These are phyloP conservation scores for Rhododendron vialii DNA, from an alignment of 148 eudicot species.

Conservation along the genomic window DNA sequence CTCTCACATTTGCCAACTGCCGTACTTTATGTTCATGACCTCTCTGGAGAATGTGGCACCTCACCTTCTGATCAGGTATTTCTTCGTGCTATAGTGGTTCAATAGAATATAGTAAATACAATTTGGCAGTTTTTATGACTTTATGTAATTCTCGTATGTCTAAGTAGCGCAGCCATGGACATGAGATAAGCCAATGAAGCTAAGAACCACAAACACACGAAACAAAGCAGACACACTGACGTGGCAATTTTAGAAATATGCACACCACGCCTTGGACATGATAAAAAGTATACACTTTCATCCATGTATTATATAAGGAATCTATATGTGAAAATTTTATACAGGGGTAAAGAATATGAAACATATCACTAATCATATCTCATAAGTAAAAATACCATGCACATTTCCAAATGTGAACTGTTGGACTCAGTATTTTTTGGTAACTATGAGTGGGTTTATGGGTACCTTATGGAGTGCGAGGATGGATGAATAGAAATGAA, in stretches of 20 bases:
- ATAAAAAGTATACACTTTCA: background rate
- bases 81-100: background rate
- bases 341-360: background rate
- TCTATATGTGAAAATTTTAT: background rate
- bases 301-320: background rate
- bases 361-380: background rate
- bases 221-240: background rate
- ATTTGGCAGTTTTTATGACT: background rate
- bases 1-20: slow-evolving; percentile 97
- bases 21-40: slow-evolving; percentile 89
- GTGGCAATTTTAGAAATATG: background rate
- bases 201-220: background rate
- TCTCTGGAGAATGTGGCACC: slow-evolving; percentile 96
- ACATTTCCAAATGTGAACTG: background rate
- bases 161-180: background rate
- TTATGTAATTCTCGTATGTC: background rate
- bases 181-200: background rate
- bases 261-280: background rate
- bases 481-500: background rate
- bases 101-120: background rate
- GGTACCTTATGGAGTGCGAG: background rate
- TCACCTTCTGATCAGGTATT: slow-evolving; percentile 89
- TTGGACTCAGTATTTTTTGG: background rate
- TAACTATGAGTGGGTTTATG: background rate
- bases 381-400: background rate